Evolutionary conservation across 2,329 filamentous ascomycete species (phyloP).

Genomic region (Gremmenia infestans): DNA sequence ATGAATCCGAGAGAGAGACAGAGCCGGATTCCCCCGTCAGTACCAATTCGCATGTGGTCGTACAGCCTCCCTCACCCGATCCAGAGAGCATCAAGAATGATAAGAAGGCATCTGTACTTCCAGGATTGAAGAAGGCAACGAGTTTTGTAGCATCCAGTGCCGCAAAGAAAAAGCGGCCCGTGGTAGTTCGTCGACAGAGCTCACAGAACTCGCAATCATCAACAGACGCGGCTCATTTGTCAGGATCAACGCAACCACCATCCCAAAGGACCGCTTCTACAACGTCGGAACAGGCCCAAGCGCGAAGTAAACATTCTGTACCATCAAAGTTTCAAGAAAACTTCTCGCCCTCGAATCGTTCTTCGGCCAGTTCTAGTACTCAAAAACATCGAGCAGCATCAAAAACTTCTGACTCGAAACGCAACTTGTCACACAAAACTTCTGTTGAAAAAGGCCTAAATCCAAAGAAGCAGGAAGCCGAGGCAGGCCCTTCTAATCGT

Average conservation of each 20-base stretch:
- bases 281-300: conserved; percentile 2
- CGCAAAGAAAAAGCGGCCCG: conserved; percentile 41
- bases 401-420: not conserved
- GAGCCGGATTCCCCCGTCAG: conserved; percentile 40
- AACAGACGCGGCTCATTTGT: conserved; percentile 9
- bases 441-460: not conserved
- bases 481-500: not conserved
- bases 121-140: conserved; percentile 31
- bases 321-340: conserved; percentile 18
- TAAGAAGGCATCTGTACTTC: conserved; percentile 14
- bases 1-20: conserved; percentile 40
- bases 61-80: conserved; percentile 22
- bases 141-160: conserved; percentile 39
- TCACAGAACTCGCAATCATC: conserved; percentile 36
- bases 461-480: not conserved
- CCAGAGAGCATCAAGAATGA: conserved; percentile 16
- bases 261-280: conserved; percentile 7
- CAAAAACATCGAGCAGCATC: no score
- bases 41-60: conserved; percentile 31
- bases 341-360: conserved; percentile 12
- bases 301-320: conserved; percentile 1
- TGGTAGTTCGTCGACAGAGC: conserved; percentile 42
- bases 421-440: not conserved
- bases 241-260: conserved; percentile 8
- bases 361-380: not conserved